Evolutionary conservation across 1,284 basidiomycete species (phyloP).

Genomic region (Moniliella sp.): DNA sequence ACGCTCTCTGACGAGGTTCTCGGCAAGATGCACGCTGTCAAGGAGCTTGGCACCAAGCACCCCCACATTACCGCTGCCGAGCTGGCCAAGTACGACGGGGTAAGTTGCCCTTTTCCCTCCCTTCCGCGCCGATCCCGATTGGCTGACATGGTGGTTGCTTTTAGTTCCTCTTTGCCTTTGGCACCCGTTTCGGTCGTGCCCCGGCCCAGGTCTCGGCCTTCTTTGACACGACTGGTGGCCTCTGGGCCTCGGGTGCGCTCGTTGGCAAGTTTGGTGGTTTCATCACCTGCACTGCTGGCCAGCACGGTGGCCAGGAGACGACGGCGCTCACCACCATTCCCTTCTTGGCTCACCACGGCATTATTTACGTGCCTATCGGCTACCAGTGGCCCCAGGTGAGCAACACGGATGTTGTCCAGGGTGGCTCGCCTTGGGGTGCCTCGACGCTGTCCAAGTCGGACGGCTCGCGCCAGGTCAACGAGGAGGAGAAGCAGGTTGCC

Average conservation of each 20-base stretch:
- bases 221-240: constrained; percentile 52
- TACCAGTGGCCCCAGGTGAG: constrained; percentile 7
- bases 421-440: constrained; percentile 13
- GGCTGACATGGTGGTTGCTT: no score
- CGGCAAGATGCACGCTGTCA: constrained; percentile 49
- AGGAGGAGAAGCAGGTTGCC: constrained; percentile 9
- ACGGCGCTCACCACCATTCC: constrained; percentile 20
- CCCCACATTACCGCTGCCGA: constrained; percentile 52
- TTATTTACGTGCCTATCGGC: constrained; percentile 13
- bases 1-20: constrained; percentile 61
- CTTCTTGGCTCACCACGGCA: constrained; percentile 19
- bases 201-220: constrained; percentile 40
- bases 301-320: constrained; percentile 34
- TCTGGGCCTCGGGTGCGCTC: constrained; percentile 52
- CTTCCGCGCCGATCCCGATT: no score
- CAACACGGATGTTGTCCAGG: constrained; percentile 7
- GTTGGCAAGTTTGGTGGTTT: constrained; percentile 55
- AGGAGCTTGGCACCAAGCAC: constrained; percentile 41
- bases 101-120: constrained; percentile 47
- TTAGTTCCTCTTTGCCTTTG: no score
- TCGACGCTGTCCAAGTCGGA: constrained; percentile 14
- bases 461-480: constrained; percentile 10
- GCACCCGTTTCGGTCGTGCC: constrained; percentile 35
- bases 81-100: constrained; percentile 42
- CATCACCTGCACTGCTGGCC: constrained; percentile 44